Percentiles rank a stretch among this genome's conserved stretches.
These are phyloP conservation scores for Lepiota brunneoincarnata DNA, from an alignment of 768 basidiomycete species.

Conservation along the genomic window DNA sequence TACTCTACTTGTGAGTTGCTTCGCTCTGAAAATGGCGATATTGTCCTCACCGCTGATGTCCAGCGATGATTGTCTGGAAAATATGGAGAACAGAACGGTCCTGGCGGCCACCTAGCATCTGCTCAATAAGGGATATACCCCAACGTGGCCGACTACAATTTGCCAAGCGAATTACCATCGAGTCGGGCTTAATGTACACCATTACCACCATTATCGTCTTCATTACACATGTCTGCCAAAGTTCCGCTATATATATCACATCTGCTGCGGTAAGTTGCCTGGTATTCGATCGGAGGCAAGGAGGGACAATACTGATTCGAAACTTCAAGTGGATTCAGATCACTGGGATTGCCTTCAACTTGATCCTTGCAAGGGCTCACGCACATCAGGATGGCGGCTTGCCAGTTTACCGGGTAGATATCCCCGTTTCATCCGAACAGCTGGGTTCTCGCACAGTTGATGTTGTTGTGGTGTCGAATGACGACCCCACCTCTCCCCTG, in stretches of 20 bases:
- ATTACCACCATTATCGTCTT: slow-evolving; percentile 13
- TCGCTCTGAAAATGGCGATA: not conserved
- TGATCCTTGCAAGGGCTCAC: slow-evolving; percentile 14
- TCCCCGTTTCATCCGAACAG: not conserved
- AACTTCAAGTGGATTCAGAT: slow-evolving; percentile 15
- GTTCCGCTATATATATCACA: slow-evolving; percentile 12
- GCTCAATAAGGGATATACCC: slow-evolving; percentile 6
- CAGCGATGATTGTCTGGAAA: slow-evolving; percentile 14
- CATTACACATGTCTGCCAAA: slow-evolving; percentile 12
- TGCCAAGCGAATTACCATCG: slow-evolving; percentile 14
- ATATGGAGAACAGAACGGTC: slow-evolving; percentile 12
- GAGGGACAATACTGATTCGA: not conserved
- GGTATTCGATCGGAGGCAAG: not conserved
- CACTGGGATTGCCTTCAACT: slow-evolving; percentile 20
- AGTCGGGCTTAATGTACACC: slow-evolving; percentile 19
- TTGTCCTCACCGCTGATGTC: not conserved
- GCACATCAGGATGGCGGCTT: not conserved
- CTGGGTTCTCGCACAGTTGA: not conserved
- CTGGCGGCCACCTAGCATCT: not conserved
- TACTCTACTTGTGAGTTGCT: slow-evolving; percentile 18
- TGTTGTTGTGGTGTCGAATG: not conserved
- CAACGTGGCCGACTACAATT: slow-evolving; percentile 1
- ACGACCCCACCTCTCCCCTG: not conserved
- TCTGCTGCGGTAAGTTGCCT: slow-evolving; percentile 14
- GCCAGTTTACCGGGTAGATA: not conserved